Evolutionary conservation across 2,329 filamentous ascomycete species (phyloP), one percentile per base, ranked within the genome.

Genomic region (Ambrosiella beaveri): DNA sequence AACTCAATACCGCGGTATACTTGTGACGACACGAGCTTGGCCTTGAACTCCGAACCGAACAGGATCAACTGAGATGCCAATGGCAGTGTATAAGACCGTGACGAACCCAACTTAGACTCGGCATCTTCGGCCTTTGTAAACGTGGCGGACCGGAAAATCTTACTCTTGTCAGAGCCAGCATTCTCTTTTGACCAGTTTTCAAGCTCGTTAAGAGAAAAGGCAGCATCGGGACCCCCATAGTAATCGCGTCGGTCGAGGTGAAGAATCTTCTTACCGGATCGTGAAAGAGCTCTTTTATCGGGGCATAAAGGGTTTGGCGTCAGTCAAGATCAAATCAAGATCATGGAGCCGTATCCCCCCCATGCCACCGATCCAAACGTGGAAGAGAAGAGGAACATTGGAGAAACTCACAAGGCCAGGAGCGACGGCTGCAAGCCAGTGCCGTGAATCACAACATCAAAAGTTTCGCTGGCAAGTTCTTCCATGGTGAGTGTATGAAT

Each of bases 1-100:
- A 97, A 97, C 67, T 97, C 91, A 52, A 98, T 78, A 71, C 96
- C 90, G 19, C 84, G 81, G 66, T 91, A 91, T 11, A 89, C 85
- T 64, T 84, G 85, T 6, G 91, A 95, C 1, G 89, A 88, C n/a
- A 97, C 87, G 13, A 97, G 79, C 65, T 83, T 79, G 7, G 82
- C 79, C 4, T 97, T 74, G 39, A 97, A 76, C 63, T 80, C 76
- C 1, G 90, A 95, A 57, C 84, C 84, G 8, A 87, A 80, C 69
- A 96, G 93, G 57, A 97, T 82, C 62, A 96, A 74, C 65, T 94
- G 86, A 6, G 93, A 90, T 17, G 88, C 85, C 8, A 97, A 75
- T 1, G 88, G 84, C 45, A 98, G 71, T 41, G 84, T 88, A 69
- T 97, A 97, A 37, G 85, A 77, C 63, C 90, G 80, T 5, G 87